These are phyloP conservation scores for Vigna mungo DNA, from an alignment of 306 rosid genomes.

Conservation along the genomic window DNA sequence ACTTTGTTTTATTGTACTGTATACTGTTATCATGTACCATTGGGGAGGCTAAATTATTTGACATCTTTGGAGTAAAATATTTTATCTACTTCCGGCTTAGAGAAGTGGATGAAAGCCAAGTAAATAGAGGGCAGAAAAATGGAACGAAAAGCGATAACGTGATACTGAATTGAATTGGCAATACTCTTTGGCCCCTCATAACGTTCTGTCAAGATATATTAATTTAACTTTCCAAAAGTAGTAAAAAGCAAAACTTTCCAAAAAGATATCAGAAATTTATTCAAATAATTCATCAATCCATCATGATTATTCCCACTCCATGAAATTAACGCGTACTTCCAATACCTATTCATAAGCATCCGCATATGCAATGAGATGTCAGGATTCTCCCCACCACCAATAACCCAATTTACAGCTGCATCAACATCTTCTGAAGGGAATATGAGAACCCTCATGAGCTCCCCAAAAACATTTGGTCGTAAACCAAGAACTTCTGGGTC, in stretches of 20 bases:
- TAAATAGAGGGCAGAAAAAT: not conserved
- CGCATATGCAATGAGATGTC: conserved; percentile 94
- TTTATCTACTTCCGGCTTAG: not conserved
- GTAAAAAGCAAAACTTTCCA: not conserved
- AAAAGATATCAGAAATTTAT: conserved; percentile 1
- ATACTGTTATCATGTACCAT: conserved; percentile 21
- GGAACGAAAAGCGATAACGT: not conserved
- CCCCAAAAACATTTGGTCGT: conserved; percentile 91
- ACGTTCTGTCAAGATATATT: not conserved
- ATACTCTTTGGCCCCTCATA: not conserved
- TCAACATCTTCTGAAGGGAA: conserved; percentile 83
- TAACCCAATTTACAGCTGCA: conserved; percentile 84
- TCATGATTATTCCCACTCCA: conserved; percentile 7
- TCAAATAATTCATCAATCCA: conserved; percentile 31
- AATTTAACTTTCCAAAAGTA: conserved; percentile 4
- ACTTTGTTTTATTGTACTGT: not conserved
- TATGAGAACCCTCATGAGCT: conserved; percentile 90
- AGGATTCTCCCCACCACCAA: conserved; percentile 74
- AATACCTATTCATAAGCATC: conserved; percentile 88
- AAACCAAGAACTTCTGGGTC: conserved; percentile 62
- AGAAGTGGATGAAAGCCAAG: conserved; percentile 9
- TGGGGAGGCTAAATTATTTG: conserved; percentile 3
- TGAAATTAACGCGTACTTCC: conserved; percentile 29
- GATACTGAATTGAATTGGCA: not conserved
- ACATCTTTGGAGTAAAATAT: conserved; percentile 4